A percentile compares a stretch with the other conserved stretches of the same genome.
Evolutionary conservation across 805 yeast genomes (phyloP).

Genomic region (Kazachstania psychrophila): DNA sequence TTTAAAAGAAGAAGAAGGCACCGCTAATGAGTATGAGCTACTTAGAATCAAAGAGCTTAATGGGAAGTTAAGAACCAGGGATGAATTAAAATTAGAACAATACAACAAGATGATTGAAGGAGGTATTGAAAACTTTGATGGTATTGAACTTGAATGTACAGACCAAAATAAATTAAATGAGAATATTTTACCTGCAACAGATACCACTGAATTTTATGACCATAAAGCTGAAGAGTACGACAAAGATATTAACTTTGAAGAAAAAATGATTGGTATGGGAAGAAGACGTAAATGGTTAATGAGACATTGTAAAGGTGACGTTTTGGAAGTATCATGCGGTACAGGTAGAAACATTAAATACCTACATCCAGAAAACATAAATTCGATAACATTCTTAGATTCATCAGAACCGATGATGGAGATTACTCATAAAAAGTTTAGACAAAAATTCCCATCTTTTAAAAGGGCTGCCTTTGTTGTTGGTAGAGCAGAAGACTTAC

Average conservation of each 20-base stretch:
- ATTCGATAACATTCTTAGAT: constrained; percentile 77
- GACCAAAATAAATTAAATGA: constrained; percentile 30
- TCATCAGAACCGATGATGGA: constrained; percentile 82
- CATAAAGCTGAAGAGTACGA: constrained; percentile 74
- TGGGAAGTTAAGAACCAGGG: constrained; percentile 56
- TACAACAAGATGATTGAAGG: constrained; percentile 45
- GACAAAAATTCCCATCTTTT: constrained; percentile 54
- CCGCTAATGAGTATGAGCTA: constrained; percentile 49
- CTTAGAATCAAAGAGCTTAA: constrained; percentile 51
- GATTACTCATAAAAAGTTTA: constrained; percentile 64
- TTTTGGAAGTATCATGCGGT: constrained; percentile 89
- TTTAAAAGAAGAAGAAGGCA: constrained; percentile 30
- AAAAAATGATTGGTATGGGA: constrained; percentile 37
- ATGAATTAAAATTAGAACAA: constrained; percentile 47
- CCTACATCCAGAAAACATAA: constrained; percentile 47
- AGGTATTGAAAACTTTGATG: constrained; percentile 28
- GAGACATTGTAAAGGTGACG: constrained; percentile 77
- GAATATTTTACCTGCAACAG: constrained; percentile 56
- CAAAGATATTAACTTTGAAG: constrained; percentile 55
- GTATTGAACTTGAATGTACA: constrained; percentile 20
- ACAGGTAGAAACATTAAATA: constrained; percentile 89
- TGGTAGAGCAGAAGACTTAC: constrained; percentile 79
- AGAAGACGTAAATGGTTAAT: constrained; percentile 69
- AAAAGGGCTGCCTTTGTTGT: constrained; percentile 76
- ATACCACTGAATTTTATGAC: constrained; percentile 75